Evolutionary conservation across 495 filamentous ascomycete species (phyloP).

Genomic region (Talaromyces trachyspermus): DNA sequence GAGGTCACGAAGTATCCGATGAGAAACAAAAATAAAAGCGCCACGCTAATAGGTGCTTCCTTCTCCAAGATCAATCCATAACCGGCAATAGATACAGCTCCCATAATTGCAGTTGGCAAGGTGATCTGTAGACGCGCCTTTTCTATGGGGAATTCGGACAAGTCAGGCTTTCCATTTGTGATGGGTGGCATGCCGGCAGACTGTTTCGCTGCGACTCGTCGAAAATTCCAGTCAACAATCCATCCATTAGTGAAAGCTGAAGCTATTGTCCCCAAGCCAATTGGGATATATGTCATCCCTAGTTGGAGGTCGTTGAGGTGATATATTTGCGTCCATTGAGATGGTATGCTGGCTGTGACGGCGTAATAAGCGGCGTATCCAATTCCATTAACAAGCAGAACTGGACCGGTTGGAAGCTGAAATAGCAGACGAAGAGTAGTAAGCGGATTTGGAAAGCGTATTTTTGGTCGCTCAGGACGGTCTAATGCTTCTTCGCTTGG

Average conservation of each 20-base stretch:
- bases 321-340: conserved; percentile 20
- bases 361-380: conserved; percentile 31
- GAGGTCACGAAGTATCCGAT: conserved; percentile 46
- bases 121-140: conserved; percentile 22
- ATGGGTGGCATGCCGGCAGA: conserved; percentile 36
- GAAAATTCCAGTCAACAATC: conserved; percentile 44
- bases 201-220: conserved; percentile 17
- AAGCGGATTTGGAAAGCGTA: conserved; percentile 22
- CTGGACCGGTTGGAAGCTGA: conserved; percentile 42
- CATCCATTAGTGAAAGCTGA: conserved; percentile 85
- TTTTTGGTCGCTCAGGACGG: too few species aligned
- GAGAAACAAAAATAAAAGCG: conserved; percentile 49
- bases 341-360: conserved; percentile 25
- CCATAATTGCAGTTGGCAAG: conserved; percentile 21
- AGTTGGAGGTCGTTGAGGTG: conserved; percentile 26
- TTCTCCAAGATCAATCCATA: conserved; percentile 51
- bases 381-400: conserved; percentile 38
- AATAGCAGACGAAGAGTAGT: conserved; percentile 34
- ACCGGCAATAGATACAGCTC: conserved; percentile 25
- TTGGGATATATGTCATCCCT: conserved; percentile 27
- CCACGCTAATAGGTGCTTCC: conserved; percentile 36
- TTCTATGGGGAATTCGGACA: conserved; percentile 31
- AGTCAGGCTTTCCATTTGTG: conserved; percentile 30
- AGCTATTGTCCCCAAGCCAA: conserved; percentile 57
- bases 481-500: background rate